phyloP scores from a whole-genome alignment of 1,139 yeast species.

The Sugiyamaella paludigena region DNA sequence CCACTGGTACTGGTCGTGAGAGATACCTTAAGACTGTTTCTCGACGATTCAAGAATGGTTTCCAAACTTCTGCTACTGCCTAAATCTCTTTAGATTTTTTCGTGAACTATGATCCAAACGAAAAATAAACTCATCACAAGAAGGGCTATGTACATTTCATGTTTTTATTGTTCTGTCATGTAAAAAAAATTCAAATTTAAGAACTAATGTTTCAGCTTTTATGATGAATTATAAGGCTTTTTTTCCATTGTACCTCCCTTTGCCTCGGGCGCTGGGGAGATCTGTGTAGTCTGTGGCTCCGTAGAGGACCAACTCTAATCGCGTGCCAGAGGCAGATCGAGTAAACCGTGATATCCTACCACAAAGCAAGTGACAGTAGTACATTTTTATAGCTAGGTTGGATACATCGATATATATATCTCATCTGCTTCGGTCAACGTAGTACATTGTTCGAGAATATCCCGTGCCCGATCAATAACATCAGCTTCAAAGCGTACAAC shows the following conservation, averaged over 20 bases:
- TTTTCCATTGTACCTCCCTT: no score
- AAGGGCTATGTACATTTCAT: no score
- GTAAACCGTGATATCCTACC: not conserved
- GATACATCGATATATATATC: slow-evolving; percentile 44
- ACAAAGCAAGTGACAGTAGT: no score
- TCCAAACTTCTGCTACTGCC: slow-evolving; percentile 63
- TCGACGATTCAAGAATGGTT: slow-evolving; percentile 98
- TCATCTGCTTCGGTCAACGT: slow-evolving; percentile 81
- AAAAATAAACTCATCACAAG: not conserved
- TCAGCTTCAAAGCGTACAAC: slow-evolving; percentile 59
- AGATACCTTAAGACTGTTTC: slow-evolving; percentile 94
- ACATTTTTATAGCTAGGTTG: no score
- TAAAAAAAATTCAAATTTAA: not conserved
- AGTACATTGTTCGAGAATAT: slow-evolving; percentile 63
- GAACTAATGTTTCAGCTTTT: not conserved
- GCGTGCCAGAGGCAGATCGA: slow-evolving; percentile 4
- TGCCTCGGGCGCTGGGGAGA: no score
- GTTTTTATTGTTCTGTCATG: not conserved
- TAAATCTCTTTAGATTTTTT: slow-evolving; percentile 1
- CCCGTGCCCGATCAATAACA: slow-evolving; percentile 67
- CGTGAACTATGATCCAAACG: not conserved
- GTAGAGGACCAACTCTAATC: no score
- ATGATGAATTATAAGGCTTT: not conserved
- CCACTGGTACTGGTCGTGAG: slow-evolving; percentile 99
- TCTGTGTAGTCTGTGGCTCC: no score